Percentiles rank a stretch among this genome's conserved stretches.
phyloP scores from a whole-genome alignment of 2,329 filamentous ascomycete species.

The Curvularia verruculosa region DNA sequence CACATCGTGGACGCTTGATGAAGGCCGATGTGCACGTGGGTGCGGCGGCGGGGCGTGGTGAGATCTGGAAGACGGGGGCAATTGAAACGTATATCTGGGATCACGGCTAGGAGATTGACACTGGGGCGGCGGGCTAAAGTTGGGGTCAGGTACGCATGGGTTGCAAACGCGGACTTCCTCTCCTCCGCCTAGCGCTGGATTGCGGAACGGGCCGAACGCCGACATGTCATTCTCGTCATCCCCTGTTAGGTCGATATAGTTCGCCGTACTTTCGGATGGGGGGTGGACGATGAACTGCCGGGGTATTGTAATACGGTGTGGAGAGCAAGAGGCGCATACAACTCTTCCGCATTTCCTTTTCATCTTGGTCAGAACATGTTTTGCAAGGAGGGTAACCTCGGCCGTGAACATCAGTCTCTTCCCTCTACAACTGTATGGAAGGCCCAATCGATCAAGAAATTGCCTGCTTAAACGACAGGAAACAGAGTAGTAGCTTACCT shows the following conservation, averaged over 20 bases:
- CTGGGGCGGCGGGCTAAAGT: conserved; percentile 65
- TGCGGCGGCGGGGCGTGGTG: conserved; percentile 17
- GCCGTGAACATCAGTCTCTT: background rate
- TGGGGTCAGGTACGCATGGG: conserved; percentile 74
- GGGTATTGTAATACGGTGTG: conserved; percentile 92
- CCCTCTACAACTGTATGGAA: background rate
- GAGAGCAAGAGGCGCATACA: conserved; percentile 87
- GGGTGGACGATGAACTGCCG: conserved; percentile 90
- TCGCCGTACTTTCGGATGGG: conserved; percentile 34
- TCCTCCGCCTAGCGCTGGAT: conserved; percentile 65
- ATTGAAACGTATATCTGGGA: conserved; percentile 5
- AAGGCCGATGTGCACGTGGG: conserved; percentile 29
- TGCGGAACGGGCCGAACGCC: conserved; percentile 44
- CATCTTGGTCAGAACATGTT: background rate
- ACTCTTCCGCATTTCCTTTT: conserved; percentile 86
- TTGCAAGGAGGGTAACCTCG: background rate
- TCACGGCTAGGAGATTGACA: conserved; percentile 22
- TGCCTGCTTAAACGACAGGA: background rate
- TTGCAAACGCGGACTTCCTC: conserved; percentile 74
- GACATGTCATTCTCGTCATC: conserved; percentile 43
- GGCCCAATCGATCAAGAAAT: background rate
- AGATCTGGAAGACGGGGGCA: conserved; percentile 15
- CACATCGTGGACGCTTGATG: conserved; percentile 29
- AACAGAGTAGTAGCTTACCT: conserved; percentile 58
- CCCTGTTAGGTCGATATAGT: conserved; percentile 54